phyloP scores from a whole-genome alignment of 2,329 filamentous ascomycete species.

The Apiospora hydei region DNA sequence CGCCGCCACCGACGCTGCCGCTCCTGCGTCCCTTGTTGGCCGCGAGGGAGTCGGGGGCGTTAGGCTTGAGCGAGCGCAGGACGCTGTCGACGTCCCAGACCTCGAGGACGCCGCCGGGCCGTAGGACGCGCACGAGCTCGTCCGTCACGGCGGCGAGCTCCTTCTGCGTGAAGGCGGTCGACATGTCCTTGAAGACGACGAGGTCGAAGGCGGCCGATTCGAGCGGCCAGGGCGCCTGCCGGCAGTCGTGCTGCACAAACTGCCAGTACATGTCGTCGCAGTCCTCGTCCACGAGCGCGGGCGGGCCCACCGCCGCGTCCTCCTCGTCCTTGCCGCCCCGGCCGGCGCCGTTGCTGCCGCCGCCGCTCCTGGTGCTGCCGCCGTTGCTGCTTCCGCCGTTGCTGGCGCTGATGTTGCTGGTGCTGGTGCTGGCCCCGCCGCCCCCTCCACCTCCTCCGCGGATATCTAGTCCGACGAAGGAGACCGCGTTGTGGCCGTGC shows the following conservation, averaged over 20 bases:
- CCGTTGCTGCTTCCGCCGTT: neutral
- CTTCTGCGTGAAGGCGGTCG: conserved; percentile 56
- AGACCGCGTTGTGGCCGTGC: conserved; percentile 32
- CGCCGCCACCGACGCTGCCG: neutral
- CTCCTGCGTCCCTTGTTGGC: neutral
- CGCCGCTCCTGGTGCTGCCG: too few species aligned
- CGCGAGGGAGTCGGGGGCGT: conserved; percentile 3
- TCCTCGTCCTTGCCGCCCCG: neutral
- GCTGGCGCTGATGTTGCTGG: neutral
- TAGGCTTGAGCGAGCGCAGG: conserved; percentile 58
- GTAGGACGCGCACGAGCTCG: conserved; percentile 65
- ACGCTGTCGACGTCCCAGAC: conserved; percentile 70
- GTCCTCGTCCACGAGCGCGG: conserved; percentile 19
- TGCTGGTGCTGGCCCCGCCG: neutral
- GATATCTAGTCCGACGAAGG: conserved; percentile 40
- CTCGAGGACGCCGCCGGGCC: conserved; percentile 66
- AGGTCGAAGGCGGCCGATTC: conserved; percentile 27
- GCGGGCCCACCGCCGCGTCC: conserved; percentile 13
- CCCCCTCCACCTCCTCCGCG: neutral
- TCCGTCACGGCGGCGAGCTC: conserved; percentile 66
- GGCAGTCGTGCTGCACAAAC: conserved; percentile 69
- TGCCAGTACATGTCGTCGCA: conserved; percentile 46
- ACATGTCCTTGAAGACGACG: conserved; percentile 27
- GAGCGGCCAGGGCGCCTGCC: conserved; percentile 59
- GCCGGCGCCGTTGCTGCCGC: neutral